These are phyloP conservation scores for Cladophialophora carrionii DNA, from an alignment of 2,329 filamentous ascomycete genomes.

Conservation along the genomic window DNA sequence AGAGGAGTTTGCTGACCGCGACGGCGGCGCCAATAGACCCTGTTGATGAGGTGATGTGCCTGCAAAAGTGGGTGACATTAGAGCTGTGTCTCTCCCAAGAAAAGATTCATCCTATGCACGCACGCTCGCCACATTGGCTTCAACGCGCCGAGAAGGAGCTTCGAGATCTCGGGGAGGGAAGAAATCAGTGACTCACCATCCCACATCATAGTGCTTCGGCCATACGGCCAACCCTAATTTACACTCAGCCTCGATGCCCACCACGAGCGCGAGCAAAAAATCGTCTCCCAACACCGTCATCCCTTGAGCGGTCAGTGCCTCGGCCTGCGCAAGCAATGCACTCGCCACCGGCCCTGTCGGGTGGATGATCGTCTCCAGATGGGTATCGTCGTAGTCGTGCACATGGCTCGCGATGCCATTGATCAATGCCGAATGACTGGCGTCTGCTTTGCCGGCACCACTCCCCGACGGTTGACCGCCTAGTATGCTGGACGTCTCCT, in stretches of 20 bases:
- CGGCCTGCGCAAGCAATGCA: slow-evolving; percentile 55
- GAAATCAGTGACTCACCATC: slow-evolving; percentile 47
- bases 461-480: slow-evolving; percentile 33
- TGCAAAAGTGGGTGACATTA: slow-evolving; percentile 7
- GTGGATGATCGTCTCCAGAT: slow-evolving; percentile 61
- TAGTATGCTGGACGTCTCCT: slow-evolving; percentile 45
- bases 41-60: slow-evolving; percentile 58
- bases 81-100: neutral
- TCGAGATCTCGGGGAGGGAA: neutral
- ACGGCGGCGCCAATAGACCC: slow-evolving; percentile 59
- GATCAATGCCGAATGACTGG: slow-evolving; percentile 53
- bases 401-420: slow-evolving; percentile 61
- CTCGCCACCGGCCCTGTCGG: slow-evolving; percentile 57
- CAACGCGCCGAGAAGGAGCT: neutral
- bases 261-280: slow-evolving; percentile 57
- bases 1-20: slow-evolving; percentile 55
- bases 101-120: neutral
- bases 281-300: slow-evolving; percentile 49
- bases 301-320: slow-evolving; percentile 42
- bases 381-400: slow-evolving; percentile 62
- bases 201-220: slow-evolving; percentile 59
- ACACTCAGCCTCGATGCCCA: slow-evolving; percentile 58
- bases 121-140: neutral
- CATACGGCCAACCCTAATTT: slow-evolving; percentile 58
- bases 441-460: slow-evolving; percentile 19